A percentile compares a stretch with the other conserved stretches of the same genome.
Conservation (phyloP, 2,329 filamentous ascomycete genomes). For the Aspergillus cejpii region DNA sequence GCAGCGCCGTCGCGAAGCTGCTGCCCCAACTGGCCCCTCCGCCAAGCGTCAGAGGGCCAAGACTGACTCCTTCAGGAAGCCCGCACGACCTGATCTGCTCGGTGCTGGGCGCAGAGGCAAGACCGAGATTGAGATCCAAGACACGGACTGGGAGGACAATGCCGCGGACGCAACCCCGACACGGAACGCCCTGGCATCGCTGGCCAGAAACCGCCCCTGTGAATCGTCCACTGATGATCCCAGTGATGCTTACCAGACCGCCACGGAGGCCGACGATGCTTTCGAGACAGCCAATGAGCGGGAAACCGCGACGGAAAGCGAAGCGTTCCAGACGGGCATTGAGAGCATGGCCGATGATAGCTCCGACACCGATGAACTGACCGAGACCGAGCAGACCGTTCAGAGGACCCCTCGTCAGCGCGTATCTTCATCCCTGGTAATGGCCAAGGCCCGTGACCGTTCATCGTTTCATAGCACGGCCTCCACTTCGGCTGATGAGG, state of each 20-base stretch:
- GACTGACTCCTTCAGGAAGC: slow-evolving; percentile 68
- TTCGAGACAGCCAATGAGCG: slow-evolving; percentile 75
- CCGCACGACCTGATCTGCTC: slow-evolving; percentile 62
- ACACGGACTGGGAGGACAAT: slow-evolving; percentile 87
- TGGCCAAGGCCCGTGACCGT: slow-evolving; percentile 50
- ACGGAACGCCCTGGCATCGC: slow-evolving; percentile 34
- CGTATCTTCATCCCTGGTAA: slow-evolving; percentile 30
- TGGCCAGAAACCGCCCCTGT: slow-evolving; percentile 23
- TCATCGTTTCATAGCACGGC: slow-evolving; percentile 78
- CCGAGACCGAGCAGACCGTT: slow-evolving; percentile 67
- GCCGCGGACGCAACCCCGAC: slow-evolving; percentile 54
- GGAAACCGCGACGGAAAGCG: slow-evolving; percentile 69
- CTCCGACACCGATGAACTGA: slow-evolving; percentile 61
- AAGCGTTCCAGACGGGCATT: slow-evolving; percentile 89
- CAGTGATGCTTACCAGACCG: slow-evolving; percentile 70
- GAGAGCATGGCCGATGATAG: slow-evolving; percentile 65
- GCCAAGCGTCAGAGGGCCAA: slow-evolving; percentile 56
- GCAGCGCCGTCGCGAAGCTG: slow-evolving; percentile 52
- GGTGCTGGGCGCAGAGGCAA: slow-evolving; percentile 66
- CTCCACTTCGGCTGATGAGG: slow-evolving; percentile 75
- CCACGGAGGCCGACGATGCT: slow-evolving; percentile 63
- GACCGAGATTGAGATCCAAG: slow-evolving; percentile 72
- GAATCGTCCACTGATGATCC: slow-evolving; percentile 41
- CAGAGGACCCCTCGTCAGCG: slow-evolving; percentile 36
- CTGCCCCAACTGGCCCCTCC: slow-evolving; percentile 34